A percentile compares a stretch with the other conserved stretches of the same genome.
These are phyloP conservation scores for Cadophora luteo-olivacea DNA, from an alignment of 2,329 filamentous ascomycete genomes.

Conservation along the genomic window DNA sequence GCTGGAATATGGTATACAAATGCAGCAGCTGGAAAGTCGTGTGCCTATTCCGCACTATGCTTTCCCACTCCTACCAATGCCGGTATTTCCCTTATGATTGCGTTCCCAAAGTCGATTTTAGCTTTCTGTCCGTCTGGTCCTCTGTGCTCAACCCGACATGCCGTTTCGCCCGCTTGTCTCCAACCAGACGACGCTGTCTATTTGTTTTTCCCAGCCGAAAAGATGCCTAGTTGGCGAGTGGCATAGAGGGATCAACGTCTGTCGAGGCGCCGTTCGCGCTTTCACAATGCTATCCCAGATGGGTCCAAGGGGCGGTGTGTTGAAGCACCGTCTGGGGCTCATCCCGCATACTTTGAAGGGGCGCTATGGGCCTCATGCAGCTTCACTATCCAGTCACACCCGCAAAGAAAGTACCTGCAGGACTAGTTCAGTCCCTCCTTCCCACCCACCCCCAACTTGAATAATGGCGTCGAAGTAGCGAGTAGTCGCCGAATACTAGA, in stretches of 20 bases:
- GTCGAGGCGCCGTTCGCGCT: slow-evolving; percentile 1
- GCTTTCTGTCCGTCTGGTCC: background rate
- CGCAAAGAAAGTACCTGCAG: slow-evolving; percentile 11
- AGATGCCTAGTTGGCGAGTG: background rate
- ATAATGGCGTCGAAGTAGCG: slow-evolving; percentile 9
- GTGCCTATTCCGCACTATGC: background rate
- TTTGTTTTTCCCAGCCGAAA: background rate
- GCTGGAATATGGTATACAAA: background rate
- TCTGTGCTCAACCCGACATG: slow-evolving; percentile 14
- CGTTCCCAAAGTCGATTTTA: background rate
- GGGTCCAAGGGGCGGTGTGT: slow-evolving; percentile 12
- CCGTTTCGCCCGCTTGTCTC: slow-evolving; percentile 4
- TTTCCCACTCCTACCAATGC: background rate
- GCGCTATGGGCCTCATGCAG: slow-evolving; percentile 13
- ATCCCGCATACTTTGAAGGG: slow-evolving; percentile 7
- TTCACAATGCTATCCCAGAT: slow-evolving; percentile 5
- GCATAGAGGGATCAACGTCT: slow-evolving; percentile 9
- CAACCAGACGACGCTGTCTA: background rate
- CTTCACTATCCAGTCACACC: slow-evolving; percentile 7
- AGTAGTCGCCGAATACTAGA: slow-evolving; percentile 10
- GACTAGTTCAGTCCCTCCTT: slow-evolving; percentile 1
- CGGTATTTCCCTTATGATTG: too few relatives aligned
- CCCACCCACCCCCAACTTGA: background rate
- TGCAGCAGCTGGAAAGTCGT: background rate
- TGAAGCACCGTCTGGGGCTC: slow-evolving; percentile 1